A percentile compares a stretch with the other conserved stretches of the same genome.
Evolutionary conservation across 1,284 basidiomycete species (phyloP).

Genomic region (Ceratobasidium sp.): DNA sequence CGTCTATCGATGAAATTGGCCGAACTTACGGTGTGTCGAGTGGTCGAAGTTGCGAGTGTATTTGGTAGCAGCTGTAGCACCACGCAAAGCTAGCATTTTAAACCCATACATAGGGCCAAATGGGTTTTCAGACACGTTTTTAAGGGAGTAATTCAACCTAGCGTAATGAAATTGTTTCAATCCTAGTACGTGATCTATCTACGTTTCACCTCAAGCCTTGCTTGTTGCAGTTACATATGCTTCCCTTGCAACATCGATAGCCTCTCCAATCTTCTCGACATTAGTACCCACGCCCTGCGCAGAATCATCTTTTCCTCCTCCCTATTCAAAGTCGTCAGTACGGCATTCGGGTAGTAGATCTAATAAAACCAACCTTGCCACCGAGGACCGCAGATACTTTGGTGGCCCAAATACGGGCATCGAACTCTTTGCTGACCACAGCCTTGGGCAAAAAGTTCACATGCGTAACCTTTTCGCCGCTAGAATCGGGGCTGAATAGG

Average conservation of each 20-base stretch:
- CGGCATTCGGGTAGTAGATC: background rate
- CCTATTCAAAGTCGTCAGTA: slow-evolving; percentile 57
- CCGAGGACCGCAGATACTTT: slow-evolving; percentile 79
- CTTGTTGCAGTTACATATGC: slow-evolving; percentile 50
- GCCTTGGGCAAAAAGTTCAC: slow-evolving; percentile 84
- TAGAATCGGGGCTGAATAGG: slow-evolving; percentile 80
- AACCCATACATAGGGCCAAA: background rate
- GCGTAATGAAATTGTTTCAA: background rate
- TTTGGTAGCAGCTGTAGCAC: too few relatives aligned
- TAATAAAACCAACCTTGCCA: slow-evolving; percentile 75
- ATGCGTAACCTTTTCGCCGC: slow-evolving; percentile 82
- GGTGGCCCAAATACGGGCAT: slow-evolving; percentile 85
- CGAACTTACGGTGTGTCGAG: too few relatives aligned
- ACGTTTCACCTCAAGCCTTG: too few relatives aligned
- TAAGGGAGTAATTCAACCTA: too few relatives aligned
- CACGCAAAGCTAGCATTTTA: too few relatives aligned
- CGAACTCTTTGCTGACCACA: slow-evolving; percentile 64
- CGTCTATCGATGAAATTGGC: too few relatives aligned
- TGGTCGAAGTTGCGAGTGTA: too few relatives aligned
- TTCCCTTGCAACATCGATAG: slow-evolving; percentile 64
- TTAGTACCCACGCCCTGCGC: slow-evolving; percentile 86
- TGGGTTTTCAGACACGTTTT: too few relatives aligned
- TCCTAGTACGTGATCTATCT: background rate
- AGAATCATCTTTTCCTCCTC: slow-evolving; percentile 90
- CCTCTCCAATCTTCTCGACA: slow-evolving; percentile 70